Conservation (phyloP, 495 filamentous ascomycete species). For the Annulohypoxylon bovei region DNA sequence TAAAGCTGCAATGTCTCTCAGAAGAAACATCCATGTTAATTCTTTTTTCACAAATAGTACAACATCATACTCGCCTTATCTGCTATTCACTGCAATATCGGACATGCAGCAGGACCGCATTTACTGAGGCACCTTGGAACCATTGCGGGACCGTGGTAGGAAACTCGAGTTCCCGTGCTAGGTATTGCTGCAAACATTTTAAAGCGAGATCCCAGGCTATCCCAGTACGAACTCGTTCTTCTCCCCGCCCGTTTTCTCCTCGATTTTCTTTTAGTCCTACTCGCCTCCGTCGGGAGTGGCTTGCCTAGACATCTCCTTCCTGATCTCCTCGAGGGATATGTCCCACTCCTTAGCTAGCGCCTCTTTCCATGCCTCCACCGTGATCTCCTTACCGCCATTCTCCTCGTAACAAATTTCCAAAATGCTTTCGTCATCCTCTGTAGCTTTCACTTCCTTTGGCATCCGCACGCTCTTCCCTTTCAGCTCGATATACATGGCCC, state of each 20-base stretch:
- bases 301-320: background rate
- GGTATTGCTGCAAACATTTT: background rate
- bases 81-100: too few species aligned
- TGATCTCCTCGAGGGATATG: constrained; percentile 1
- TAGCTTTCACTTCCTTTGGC: background rate
- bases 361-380: constrained; percentile 4
- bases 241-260: background rate
- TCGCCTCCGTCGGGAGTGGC: background rate
- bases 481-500: background rate
- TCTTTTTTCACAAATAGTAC: too few species aligned
- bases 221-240: background rate
- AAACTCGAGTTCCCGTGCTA: too few species aligned
- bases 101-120: too few species aligned
- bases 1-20: too few species aligned
- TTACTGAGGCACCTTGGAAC: too few species aligned
- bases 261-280: background rate
- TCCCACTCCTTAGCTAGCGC: constrained; percentile 3
- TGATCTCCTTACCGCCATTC: background rate
- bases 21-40: too few species aligned
- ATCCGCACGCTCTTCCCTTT: background rate
- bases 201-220: background rate
- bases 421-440: background rate
- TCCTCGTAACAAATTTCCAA: constrained; percentile 1
- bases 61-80: too few species aligned
- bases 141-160: too few species aligned